Evolutionary conservation across 129 eudicot species (phyloP).

Genomic region (Helichrysum umbraculigerum): DNA sequence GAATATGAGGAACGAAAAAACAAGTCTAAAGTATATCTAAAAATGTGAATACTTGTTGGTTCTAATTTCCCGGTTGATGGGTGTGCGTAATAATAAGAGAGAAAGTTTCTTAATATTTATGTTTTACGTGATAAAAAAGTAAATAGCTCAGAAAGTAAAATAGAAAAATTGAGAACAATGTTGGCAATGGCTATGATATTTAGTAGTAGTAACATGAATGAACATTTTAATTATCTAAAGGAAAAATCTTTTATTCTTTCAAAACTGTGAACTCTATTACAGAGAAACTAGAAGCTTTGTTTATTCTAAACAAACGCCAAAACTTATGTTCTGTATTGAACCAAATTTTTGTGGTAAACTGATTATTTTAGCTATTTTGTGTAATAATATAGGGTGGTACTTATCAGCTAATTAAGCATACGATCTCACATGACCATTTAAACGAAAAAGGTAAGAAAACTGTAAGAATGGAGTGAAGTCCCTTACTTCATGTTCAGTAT

Average conservation of each 20-base stretch:
- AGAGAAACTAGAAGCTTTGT: not conserved
- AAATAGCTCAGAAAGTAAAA: not conserved
- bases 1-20: not conserved
- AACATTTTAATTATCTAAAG: not conserved
- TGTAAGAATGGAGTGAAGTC: not conserved
- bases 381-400: not conserved
- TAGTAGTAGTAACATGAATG: not conserved
- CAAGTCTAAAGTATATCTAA: not conserved
- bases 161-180: not conserved
- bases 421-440: slow-evolving; percentile 5
- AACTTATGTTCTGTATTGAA: not conserved
- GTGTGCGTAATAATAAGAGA: not conserved
- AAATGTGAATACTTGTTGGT: not conserved
- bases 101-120: slow-evolving; percentile 1
- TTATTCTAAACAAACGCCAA: slow-evolving; percentile 2
- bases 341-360: not conserved
- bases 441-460: not conserved
- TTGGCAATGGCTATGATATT: not conserved
- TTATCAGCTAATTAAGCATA: not conserved
- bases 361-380: not conserved
- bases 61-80: not conserved
- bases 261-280: not conserved
- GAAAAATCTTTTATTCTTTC: not conserved
- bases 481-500: slow-evolving; percentile 33
- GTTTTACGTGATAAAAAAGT: not conserved